Base-by-base conservation (phyloP, 2,329 filamentous ascomycete species). In the Aspergillus latus region DNA sequence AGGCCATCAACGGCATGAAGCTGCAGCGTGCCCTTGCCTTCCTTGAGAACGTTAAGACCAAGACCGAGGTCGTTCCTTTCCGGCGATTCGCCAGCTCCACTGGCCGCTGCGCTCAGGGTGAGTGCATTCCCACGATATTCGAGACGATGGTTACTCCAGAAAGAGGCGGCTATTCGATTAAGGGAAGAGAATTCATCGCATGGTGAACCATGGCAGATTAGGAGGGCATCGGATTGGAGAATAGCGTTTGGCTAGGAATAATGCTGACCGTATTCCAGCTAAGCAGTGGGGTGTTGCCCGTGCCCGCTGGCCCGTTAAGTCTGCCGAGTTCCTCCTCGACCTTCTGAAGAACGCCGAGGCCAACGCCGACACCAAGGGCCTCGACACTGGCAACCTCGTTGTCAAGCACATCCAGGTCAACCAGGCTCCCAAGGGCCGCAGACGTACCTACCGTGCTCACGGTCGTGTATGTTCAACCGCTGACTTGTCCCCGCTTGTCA, bases 371-470 rank as follows among this genome's bases (percentile, higher is more conserved):
- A 89, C 90, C 80, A 96, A 96, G 86, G 92, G 92, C 74, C 90
- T 96, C 75, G 92, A 99, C 82, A 97, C 92, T 76, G 88, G 88
- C 82, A 95, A 95, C 86, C 85, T 99, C 76, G 82, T 97, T 77
- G 90, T 99, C 83, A 97, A 97, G 90, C 95, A 97, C 89, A 99
- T 99, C 83, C 94, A 99, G 85, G 94, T 99, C 86, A 99, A 99
- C 90, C 94, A 99, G 86, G 95, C 94, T 72, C 94, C 94, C 75
- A 97, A 97, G 89, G 93, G 97, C 86, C 88, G 94, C 78, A 88
- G 94, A 83, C 89, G 94, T 80, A 99, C 94, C 77, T 99, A 99
- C 90, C 92, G 94, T 88, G 95, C 95, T 66, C 94, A 99, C 87
- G 94, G 94, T 88, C 92, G 94, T 85, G 93, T 97, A 95, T 74